Base-by-base conservation (phyloP, 1,284 basidiomycete species). In the Apiotrichum domesticum region DNA sequence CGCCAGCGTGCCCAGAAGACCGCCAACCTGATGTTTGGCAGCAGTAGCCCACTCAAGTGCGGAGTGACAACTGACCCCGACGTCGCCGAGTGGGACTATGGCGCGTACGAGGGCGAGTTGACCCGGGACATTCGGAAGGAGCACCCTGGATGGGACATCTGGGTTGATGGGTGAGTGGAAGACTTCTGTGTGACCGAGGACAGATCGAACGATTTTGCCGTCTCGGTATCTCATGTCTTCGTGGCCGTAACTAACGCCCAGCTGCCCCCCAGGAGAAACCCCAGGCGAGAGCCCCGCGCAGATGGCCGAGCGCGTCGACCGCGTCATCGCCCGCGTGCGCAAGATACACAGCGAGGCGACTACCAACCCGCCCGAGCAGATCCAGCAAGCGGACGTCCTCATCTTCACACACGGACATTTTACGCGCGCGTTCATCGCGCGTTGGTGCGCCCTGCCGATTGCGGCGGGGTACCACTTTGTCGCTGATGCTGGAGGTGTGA, bases 71-170 rank as follows among this genome's bases (percentile, higher is more conserved):
- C 75, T 2, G 66, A 70, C 40, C 66, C 72, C 46, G 72, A 75
- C 43, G 73, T 78, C 14, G 69, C 67, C n/a, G 79, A 94, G 74
- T 94, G 91, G 90, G 87, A 93, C 67, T 94, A 94, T 71, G 90
- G 92, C 33, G 83, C 88, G 9, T 95, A 90, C 68, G 92, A 96
- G 72, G 92, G 92, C 10, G 81, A 91, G 45, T 71, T 83, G 44
- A 80, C 86, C 14, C 77, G 82, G 34, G 87, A 94, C 66, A 95
- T 95, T 66, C 79, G 85, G 59, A 80, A 81, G 54, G 79, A 76
- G 46, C 82, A 84, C 58, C 82, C 87, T 0, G 79, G 73, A 35
- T 95, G 90, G 90, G 71, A 73, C 34, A 91, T 94, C 66, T 95
- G 89, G 88, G 80, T 74, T 43, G 87, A 92, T 68, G 90, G 88